Evolutionary conservation across 345 rosid genomes (phyloP), one percentile per base, ranked within the genome.

Genomic region (Pistacia atlantica): DNA sequence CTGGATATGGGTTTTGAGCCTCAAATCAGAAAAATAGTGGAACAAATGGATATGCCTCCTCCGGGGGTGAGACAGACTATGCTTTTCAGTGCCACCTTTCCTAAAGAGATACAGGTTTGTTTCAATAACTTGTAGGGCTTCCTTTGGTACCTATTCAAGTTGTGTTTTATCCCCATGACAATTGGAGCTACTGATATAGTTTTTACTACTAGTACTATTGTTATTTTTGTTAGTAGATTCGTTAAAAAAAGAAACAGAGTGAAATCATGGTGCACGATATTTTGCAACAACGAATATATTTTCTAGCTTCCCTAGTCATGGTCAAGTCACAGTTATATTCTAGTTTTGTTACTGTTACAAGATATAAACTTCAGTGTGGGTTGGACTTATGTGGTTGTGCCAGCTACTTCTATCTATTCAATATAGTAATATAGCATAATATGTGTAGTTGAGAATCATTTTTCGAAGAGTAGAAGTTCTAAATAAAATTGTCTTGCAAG

Each of bases 1-100:
- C 83, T 96, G 73, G 99, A 96, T 82, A 96, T 96, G 99, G 99
- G 99, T 78, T 96, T 96, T 87, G 99, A 96, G 87, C 99, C 99
- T 38, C 99, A 96, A 80, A 96, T 96, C 68, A 89, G 99, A 72
- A 96, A 96, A 79, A 96, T 96, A 73, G 99, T 96, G 9, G 87
- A 96, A 73, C 95, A 96, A 80, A 93, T 85, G 93, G 99, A 96
- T 80, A 96, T 96, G 99, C 98, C 99, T 56, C 92, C 86, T 9
- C 87, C 90, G n/a, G 99, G 98, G 46, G 81, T 71, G 33, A 87
- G 99, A 74, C 99, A 96, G 79, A 96, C 99, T 28, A 86, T 96
- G 92, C 87, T 96, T 79, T 96, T 96, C 71, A 96, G 99, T 80
- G 99, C 99, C 74, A 96, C 99, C 66, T 96, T 96, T 84, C 99